Evolutionary conservation across 2,329 filamentous ascomycete species (phyloP), one percentile per base, ranked within the genome.

Genomic region (Emergomyces orientalis): DNA sequence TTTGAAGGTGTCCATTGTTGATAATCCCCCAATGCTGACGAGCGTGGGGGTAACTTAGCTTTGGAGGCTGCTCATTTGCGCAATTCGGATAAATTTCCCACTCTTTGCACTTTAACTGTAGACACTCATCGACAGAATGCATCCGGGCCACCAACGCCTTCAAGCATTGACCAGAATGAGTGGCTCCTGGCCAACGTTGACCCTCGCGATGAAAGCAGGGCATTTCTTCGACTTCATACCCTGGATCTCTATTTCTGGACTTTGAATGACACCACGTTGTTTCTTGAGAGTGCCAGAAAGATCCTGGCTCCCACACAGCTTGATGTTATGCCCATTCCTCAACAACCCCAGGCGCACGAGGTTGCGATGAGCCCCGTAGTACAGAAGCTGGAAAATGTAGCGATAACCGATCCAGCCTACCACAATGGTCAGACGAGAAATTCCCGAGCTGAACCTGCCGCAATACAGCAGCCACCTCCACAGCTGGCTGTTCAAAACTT

Each of bases 211-310:
- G 78, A 82, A 61, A 80, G 79, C 61, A 80, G 79, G 63, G 81
- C 81, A 63, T 78, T 83, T 67, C 66, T 71, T 34, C 81, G 79
- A 60, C 72, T 88, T 5, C 84, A 87, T 68, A 84, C 83, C 0
- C 63, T 87, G 22, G 85, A 88, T 67, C 71, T 87, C 22, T 88
- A 88, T 68, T 82, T 87, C 67, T 88, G 85, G 85, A 85, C 81
- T 1, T 70, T 78, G 60, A 81, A 84, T 17, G 85, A 87, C 72
- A 81, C 82, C 0, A 77, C 41, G 0, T 75, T 81, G 52, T 83
- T 87, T 62, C 67, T 86, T 13, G 77, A 82, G 63, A 76, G 79
- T 8, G 65, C 72, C 17, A 71, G 73, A 45, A 72, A 66, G 41
- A 62, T 78, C 25, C 67, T 80, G 19, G 65, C 72, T 3, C 69